Evolutionary conservation across 441 rosid species (phyloP), one percentile per base, ranked within the genome.

Genomic region (Eruca vesicaria): DNA sequence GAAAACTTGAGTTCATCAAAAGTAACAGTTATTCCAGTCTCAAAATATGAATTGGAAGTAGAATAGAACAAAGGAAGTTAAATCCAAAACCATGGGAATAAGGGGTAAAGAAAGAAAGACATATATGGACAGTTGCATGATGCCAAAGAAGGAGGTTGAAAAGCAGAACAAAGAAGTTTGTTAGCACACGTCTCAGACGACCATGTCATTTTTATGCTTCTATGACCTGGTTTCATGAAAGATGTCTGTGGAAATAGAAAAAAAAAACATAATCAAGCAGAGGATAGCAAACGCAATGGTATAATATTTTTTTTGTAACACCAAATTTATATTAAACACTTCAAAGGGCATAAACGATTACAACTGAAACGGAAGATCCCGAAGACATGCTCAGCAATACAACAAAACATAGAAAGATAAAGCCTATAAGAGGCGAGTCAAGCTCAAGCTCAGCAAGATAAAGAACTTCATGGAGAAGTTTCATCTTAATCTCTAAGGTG

Each of bases 121-220:
- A 23, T 33, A 32, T 68, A 53, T 68, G 63, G 20, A 31, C 72
- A 52, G 50, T 53, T 33, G 7, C 33, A 20, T 53, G 60, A 12
- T 23, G 19, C 35, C 18, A 63, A n/a, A 21, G 20, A 23, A 38
- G 20, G 18, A 21, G 33, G 33, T 41, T 8, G n/a, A 21, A 66
- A 66, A 29, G 59, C 70, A 48, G 43, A 66, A 52, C 57, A 65
- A 56, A 45, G n/a, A 57, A 26, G 57, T 65, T 26, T 65, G 36
- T 65, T 41, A 57, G 10, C n/a, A 41, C 31, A 41, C 0, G 7
- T 43, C 56, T 64, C 56, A 64, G 53, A 63, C 36, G 6, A 65
- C 23, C 26, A 29, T 11, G 28, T 50, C 45, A 31, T 7, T 53
- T 32, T 32, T 18, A 31, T 32, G 61, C 61, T 16, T 67, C 61